Evolutionary conservation across 768 basidiomycete species (phyloP).

Genomic region (Gymnopilus junonius): DNA sequence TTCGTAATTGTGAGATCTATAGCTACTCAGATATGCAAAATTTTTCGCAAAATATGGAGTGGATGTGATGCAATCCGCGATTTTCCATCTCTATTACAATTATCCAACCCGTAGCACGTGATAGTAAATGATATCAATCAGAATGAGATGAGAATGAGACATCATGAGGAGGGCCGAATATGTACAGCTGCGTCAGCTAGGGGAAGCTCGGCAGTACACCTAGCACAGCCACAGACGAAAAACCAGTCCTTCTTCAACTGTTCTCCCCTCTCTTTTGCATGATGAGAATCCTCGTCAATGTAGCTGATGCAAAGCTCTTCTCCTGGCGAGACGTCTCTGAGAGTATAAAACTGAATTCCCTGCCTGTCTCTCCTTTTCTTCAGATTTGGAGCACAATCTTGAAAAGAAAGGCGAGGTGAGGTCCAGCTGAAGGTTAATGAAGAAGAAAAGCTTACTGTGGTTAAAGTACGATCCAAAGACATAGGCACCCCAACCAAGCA

Average conservation of each 20-base stretch:
- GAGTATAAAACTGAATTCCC: slow-evolving; percentile 51
- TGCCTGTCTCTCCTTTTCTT: slow-evolving; percentile 45
- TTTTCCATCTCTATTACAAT: no score
- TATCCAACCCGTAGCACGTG: no score
- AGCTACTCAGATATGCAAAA: no score
- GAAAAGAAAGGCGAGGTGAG: background rate
- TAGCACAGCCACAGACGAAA: slow-evolving; percentile 54
- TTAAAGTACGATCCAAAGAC: slow-evolving; percentile 69
- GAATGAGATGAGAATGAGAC: no score
- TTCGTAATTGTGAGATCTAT: no score
- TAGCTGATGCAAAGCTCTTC: slow-evolving; percentile 68
- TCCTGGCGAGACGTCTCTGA: slow-evolving; percentile 43
- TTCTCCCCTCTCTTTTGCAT: slow-evolving; percentile 39
- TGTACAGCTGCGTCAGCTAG: background rate
- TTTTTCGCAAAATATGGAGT: no score
- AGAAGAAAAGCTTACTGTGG: slow-evolving; percentile 51
- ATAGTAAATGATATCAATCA: no score
- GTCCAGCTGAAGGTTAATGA: background rate
- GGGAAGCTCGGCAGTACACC: slow-evolving; percentile 40
- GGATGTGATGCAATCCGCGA: no score
- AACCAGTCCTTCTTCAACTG: slow-evolving; percentile 58
- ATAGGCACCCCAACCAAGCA: slow-evolving; percentile 72
- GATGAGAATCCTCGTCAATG: slow-evolving; percentile 27
- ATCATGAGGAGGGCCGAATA: no score
- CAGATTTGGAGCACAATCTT: slow-evolving; percentile 60